These are phyloP conservation scores for Emiliania huxleyi DNA, from an alignment of 78 protist species.

Conservation along the genomic window DNA sequence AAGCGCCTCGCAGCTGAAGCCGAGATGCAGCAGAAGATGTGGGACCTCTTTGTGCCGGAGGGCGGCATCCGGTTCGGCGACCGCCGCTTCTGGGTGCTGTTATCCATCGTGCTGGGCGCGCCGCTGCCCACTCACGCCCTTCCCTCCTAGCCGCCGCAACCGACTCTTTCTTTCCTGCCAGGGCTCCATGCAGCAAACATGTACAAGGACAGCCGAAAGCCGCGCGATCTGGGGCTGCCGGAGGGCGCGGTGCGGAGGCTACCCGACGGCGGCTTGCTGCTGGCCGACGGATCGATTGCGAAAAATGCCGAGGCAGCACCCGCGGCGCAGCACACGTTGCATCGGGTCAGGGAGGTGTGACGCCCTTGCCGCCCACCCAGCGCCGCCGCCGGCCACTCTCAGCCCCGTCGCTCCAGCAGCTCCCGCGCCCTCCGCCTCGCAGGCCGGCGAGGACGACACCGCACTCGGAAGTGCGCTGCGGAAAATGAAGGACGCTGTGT, in stretches of 20 bases:
- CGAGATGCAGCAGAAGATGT: not conserved
- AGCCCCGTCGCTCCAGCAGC: too few species aligned
- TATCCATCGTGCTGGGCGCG: not conserved
- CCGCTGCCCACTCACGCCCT: too few species aligned
- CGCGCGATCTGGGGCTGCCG: not conserved
- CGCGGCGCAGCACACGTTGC: not conserved
- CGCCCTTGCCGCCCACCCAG: too few species aligned
- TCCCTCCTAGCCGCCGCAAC: too few species aligned
- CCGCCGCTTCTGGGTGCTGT: slow-evolving; percentile 3
- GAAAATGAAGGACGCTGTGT: too few species aligned
- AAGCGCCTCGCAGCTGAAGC: not conserved
- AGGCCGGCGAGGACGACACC: too few species aligned
- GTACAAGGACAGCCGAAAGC: not conserved
- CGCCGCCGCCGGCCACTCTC: too few species aligned
- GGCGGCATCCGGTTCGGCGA: not conserved
- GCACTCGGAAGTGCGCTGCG: too few species aligned
- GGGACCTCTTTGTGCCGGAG: slow-evolving; percentile 8
- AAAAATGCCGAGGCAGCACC: not conserved
- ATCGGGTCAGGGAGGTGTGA: not conserved
- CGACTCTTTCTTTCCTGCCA: too few species aligned
- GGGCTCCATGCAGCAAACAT: not conserved
- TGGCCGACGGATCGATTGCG: not conserved
- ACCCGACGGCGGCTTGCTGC: not conserved
- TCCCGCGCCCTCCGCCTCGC: too few species aligned
- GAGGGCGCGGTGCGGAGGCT: not conserved